Percentiles rank a stretch among this genome's conserved stretches.
phyloP scores from a whole-genome alignment of 768 basidiomycete genomes.

The Termitomyces sp. region DNA sequence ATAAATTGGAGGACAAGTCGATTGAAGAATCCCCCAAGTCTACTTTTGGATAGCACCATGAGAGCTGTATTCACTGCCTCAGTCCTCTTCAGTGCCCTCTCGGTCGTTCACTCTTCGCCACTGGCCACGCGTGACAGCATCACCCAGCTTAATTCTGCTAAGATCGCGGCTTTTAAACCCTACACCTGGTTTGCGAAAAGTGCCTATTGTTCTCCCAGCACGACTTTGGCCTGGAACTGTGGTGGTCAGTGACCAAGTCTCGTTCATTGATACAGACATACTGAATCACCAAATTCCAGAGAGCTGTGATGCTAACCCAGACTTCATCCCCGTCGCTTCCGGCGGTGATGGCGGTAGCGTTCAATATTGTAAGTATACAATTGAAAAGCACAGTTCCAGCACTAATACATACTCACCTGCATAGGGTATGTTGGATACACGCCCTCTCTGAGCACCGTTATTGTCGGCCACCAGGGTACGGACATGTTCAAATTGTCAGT shows the following conservation, averaged over 20 bases:
- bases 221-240: conserved; percentile 43
- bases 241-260: conserved; percentile 30
- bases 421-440: conserved; percentile 23
- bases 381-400: neutral
- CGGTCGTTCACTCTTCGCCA: conserved; percentile 8
- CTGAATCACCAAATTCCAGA: conserved; percentile 14
- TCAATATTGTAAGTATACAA: conserved; percentile 30
- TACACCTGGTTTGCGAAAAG: conserved; percentile 46
- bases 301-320: conserved; percentile 33
- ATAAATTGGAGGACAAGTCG: neutral
- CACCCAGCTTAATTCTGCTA: conserved; percentile 28
- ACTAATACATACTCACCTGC: neutral
- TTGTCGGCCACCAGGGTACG: conserved; percentile 40
- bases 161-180: conserved; percentile 39
- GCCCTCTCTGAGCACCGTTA: conserved; percentile 26
- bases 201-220: conserved; percentile 40
- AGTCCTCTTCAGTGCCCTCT: conserved; percentile 1
- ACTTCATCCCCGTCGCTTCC: conserved; percentile 36
- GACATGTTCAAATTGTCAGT: conserved; percentile 29
- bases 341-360: conserved; percentile 35
- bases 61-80: neutral
- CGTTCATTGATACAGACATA: neutral
- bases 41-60: neutral
- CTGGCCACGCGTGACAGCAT: conserved; percentile 25
- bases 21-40: neutral